A percentile compares a stretch with the other conserved stretches of the same genome.
Conservation (phyloP, 352 stramenopile genomes). For the Phytopythium vexans region DNA sequence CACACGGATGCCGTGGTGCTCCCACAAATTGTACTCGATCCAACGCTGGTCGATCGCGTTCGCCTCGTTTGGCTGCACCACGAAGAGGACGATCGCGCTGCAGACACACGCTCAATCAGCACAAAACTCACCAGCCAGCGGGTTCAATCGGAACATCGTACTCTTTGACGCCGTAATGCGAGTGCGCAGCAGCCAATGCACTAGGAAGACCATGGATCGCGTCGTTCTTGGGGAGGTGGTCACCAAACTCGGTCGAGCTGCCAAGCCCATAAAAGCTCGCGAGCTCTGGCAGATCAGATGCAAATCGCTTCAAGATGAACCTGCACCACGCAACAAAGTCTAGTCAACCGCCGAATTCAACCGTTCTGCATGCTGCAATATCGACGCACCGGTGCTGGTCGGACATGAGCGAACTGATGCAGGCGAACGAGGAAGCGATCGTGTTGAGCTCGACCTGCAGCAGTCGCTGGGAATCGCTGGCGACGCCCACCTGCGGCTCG, state of each 20-base stretch:
- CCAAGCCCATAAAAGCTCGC: conserved; percentile 49
- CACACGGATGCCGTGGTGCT: conserved; percentile 74
- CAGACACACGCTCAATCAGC: background rate
- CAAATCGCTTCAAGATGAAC: conserved; percentile 54
- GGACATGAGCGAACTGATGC: conserved; percentile 91
- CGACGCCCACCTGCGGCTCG: conserved; percentile 37
- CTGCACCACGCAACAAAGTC: conserved; percentile 7
- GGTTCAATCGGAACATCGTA: conserved; percentile 25
- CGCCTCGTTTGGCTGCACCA: conserved; percentile 86
- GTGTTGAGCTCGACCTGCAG: conserved; percentile 98
- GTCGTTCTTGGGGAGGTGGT: conserved; percentile 57
- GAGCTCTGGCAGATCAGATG: conserved; percentile 41
- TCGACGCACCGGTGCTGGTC: conserved; percentile 86
- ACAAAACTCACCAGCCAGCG: conserved; percentile 6
- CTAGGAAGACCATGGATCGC: conserved; percentile 65
- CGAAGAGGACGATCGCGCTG: conserved; percentile 86
- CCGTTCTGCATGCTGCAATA: conserved; percentile 2
- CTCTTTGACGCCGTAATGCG: conserved; percentile 68
- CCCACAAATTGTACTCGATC: conserved; percentile 92
- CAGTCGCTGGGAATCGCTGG: conserved; percentile 56
- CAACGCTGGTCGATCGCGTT: conserved; percentile 93
- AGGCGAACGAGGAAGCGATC: conserved; percentile 97
- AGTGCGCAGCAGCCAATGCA: conserved; percentile 60
- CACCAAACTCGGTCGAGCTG: conserved; percentile 24
- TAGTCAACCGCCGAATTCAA: background rate